Evolutionary conservation across 202 grass and related monocot genomes (phyloP).

Genomic region (Zizania palustris): DNA sequence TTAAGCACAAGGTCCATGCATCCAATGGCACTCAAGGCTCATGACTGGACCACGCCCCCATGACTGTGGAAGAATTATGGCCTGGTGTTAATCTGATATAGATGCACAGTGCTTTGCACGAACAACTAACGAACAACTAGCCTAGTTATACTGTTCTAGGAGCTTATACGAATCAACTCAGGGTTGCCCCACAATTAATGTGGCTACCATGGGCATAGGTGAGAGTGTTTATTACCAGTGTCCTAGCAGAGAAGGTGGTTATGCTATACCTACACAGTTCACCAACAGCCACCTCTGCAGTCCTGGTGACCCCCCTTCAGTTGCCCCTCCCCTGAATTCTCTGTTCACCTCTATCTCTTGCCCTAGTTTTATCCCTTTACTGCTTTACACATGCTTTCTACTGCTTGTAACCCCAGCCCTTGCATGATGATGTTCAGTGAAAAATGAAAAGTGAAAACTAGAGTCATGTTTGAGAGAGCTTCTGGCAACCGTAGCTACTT

Average conservation of each 20-base stretch:
- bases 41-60: slow-evolving; percentile 29
- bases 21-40: slow-evolving; percentile 29
- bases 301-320: slow-evolving; percentile 40
- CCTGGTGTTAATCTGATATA: slow-evolving; percentile 30
- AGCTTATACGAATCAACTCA: slow-evolving; percentile 48
- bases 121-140: slow-evolving; percentile 42
- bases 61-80: slow-evolving; percentile 18
- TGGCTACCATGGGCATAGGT: slow-evolving; percentile 62
- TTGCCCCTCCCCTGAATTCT: slow-evolving; percentile 37
- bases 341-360: slow-evolving; percentile 19
- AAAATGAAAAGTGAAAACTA: slow-evolving; percentile 38
- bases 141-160: slow-evolving; percentile 7
- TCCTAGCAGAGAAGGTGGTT: slow-evolving; percentile 63
- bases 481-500: no score
- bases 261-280: slow-evolving; percentile 54
- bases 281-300: slow-evolving; percentile 68
- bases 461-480: no score
- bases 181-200: slow-evolving; percentile 67
- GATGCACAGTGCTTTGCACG: slow-evolving; percentile 30
- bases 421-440: slow-evolving; percentile 37
- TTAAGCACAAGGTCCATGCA: slow-evolving; percentile 29
- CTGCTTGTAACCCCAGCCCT: slow-evolving; percentile 45
- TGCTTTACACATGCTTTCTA: slow-evolving; percentile 32
- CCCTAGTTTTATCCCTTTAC: slow-evolving; percentile 4
- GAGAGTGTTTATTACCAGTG: slow-evolving; percentile 71